Evolutionary conservation across 257 asterid species (phyloP).

Genomic region (Haberlea rhodopensis): DNA sequence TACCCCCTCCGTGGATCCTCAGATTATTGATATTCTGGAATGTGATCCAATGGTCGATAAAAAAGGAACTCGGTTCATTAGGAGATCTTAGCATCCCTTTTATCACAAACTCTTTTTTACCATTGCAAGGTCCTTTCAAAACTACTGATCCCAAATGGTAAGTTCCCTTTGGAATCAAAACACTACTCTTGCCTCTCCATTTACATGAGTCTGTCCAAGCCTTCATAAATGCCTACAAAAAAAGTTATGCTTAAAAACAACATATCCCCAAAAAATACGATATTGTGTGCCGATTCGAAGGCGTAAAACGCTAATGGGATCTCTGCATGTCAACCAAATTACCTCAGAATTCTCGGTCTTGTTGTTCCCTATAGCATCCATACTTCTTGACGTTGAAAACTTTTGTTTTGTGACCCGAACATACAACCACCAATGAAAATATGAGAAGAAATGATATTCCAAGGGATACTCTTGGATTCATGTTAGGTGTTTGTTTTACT

Average conservation of each 20-base stretch:
- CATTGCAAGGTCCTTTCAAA: conserved; percentile 47
- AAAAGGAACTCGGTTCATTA: conserved; percentile 11
- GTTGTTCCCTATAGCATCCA: conserved; percentile 24
- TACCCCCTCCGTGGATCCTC: conserved; percentile 38
- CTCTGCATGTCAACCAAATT: not conserved
- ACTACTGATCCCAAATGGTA: conserved; percentile 35
- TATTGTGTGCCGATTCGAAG: no score
- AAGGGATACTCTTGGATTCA: conserved; percentile 23
- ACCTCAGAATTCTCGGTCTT: conserved; percentile 30
- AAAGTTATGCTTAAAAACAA: no score
- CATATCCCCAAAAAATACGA: no score
- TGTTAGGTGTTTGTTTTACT: not conserved
- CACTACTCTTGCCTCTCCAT: conserved; percentile 29
- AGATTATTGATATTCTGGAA: conserved; percentile 32
- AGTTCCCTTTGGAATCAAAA: conserved; percentile 43
- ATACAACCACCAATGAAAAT: not conserved
- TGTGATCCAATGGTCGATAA: conserved; percentile 39
- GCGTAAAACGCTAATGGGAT: no score
- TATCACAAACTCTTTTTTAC: conserved; percentile 24
- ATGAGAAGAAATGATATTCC: not conserved
- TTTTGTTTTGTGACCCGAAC: conserved; percentile 4
- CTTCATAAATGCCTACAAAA: conserved; percentile 39
- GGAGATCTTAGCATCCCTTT: conserved; percentile 38
- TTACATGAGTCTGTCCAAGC: conserved; percentile 50
- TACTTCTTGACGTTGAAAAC: conserved; percentile 22